A percentile compares a stretch with the other conserved stretches of the same genome.
Evolutionary conservation across 192 early-diverging fungal species (phyloP).

Genomic region (Entomortierella lignicola): DNA sequence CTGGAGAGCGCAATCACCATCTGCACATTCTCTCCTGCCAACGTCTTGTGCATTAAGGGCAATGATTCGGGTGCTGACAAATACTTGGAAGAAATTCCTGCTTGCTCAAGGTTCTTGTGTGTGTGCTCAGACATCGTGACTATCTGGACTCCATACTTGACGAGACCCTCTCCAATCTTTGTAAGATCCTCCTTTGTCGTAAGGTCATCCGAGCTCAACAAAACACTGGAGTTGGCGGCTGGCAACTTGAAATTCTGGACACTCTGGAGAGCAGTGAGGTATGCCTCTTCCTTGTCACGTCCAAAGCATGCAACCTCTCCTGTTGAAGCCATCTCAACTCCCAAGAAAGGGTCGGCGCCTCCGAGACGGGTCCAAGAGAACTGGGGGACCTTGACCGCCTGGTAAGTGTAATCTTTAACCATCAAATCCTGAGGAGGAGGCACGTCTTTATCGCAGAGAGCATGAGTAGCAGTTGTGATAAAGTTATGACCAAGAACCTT

Average conservation of each 20-base stretch:
- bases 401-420: slow-evolving; percentile 73
- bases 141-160: slow-evolving; percentile 75
- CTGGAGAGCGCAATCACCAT: slow-evolving; percentile 79
- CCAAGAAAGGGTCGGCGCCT: slow-evolving; percentile 96
- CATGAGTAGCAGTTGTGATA: slow-evolving; percentile 90
- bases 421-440: slow-evolving; percentile 68
- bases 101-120: slow-evolving; percentile 57
- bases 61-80: slow-evolving; percentile 60
- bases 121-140: slow-evolving; percentile 75
- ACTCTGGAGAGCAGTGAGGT: slow-evolving; percentile 80
- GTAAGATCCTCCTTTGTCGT: slow-evolving; percentile 76
- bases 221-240: slow-evolving; percentile 66
- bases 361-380: slow-evolving; percentile 96
- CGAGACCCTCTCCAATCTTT: slow-evolving; percentile 76
- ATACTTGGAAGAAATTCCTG: slow-evolving; percentile 51
- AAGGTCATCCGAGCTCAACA: slow-evolving; percentile 78
- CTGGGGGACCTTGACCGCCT: slow-evolving; percentile 94
- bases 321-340: slow-evolving; percentile 98
- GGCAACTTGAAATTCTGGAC: slow-evolving; percentile 96
- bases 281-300: slow-evolving; percentile 88
- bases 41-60: slow-evolving; percentile 67
- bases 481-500: slow-evolving; percentile 94
- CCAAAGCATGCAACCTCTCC: slow-evolving; percentile 99
- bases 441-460: slow-evolving; percentile 73
- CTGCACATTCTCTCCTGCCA: slow-evolving; percentile 72